Conservation (phyloP, 2,329 filamentous ascomycete species). For the Colletotrichum salicis region DNA sequence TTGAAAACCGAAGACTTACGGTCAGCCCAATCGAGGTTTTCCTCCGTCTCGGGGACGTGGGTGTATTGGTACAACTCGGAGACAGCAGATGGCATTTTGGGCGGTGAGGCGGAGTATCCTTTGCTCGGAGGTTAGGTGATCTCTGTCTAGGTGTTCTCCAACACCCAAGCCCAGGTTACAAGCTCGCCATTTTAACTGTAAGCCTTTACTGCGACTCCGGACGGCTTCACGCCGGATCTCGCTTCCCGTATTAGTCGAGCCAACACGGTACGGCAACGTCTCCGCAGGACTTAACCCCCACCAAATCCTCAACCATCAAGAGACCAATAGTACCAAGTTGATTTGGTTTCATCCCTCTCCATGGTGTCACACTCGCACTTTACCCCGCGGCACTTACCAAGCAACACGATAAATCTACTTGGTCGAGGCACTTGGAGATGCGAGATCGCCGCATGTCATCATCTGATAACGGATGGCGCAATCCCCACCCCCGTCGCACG, state of each 20-base stretch:
- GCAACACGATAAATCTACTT: background rate
- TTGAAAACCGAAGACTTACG: conserved; percentile 36
- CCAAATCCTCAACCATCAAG: background rate
- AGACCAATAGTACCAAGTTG: conserved; percentile 18
- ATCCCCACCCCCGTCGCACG: conserved; percentile 17
- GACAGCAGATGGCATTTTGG: conserved; percentile 46
- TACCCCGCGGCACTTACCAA: conserved; percentile 26
- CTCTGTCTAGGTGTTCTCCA: background rate
- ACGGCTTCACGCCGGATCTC: background rate
- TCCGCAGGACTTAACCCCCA: background rate
- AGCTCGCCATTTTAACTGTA: conserved; percentile 31
- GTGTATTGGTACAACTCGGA: conserved; percentile 46
- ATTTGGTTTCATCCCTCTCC: conserved; percentile 17
- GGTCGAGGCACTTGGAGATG: conserved; percentile 17
- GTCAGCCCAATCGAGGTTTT: conserved; percentile 50
- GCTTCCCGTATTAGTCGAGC: background rate
- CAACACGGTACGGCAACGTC: background rate
- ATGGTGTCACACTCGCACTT: background rate
- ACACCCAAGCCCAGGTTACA: conserved; percentile 8
- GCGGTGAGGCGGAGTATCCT: conserved; percentile 10
- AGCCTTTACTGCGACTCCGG: conserved; percentile 2
- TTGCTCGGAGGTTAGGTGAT: background rate
- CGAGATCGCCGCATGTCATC: conserved; percentile 31
- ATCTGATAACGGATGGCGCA: conserved; percentile 37
- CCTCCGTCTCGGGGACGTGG: conserved; percentile 50